phyloP scores from a whole-genome alignment of 345 rosid genomes.

The Brassica nigra region DNA sequence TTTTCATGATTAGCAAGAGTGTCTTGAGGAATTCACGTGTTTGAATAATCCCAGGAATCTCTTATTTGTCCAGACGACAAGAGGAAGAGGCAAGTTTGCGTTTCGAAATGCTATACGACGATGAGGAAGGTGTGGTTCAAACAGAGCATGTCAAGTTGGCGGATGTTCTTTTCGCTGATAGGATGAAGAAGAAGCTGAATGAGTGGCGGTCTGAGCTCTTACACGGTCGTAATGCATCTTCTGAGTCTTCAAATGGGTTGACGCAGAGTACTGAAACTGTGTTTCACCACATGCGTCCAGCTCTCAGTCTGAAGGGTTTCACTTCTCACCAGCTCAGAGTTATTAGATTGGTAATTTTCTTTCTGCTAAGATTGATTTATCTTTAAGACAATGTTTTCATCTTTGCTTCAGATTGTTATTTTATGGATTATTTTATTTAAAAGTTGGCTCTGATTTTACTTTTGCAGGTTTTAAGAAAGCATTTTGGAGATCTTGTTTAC shows the following conservation, averaged over 20 bases:
- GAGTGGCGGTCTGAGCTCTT: constrained; percentile 67
- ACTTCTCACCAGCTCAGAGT: constrained; percentile 79
- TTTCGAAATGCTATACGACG: constrained; percentile 34
- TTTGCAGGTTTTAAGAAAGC: constrained; percentile 61
- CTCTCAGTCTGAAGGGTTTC: constrained; percentile 66
- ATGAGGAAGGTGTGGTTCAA: constrained; percentile 42
- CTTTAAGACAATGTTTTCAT: background rate
- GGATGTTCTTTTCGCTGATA: constrained; percentile 70
- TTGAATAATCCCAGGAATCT: constrained; percentile 62
- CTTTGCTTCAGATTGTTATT: too few relatives aligned
- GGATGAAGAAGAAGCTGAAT: constrained; percentile 66
- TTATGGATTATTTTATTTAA: too few relatives aligned
- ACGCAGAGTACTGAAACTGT: constrained; percentile 42
- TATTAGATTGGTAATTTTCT: constrained; percentile 61
- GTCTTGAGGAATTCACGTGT: constrained; percentile 43
- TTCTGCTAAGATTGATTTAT: background rate
- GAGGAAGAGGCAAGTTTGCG: constrained; percentile 57
- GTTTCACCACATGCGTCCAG: constrained; percentile 71
- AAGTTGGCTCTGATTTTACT: too few relatives aligned
- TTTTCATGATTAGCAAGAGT: background rate
- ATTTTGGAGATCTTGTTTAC: constrained; percentile 73
- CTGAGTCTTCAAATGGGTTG: too few relatives aligned
- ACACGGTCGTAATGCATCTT: constrained; percentile 36
- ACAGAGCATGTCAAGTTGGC: constrained; percentile 47
- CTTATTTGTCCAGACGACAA: constrained; percentile 67